Base-by-base conservation (phyloP, 306 rosid species). In the Erythrophleum fordii region DNA sequence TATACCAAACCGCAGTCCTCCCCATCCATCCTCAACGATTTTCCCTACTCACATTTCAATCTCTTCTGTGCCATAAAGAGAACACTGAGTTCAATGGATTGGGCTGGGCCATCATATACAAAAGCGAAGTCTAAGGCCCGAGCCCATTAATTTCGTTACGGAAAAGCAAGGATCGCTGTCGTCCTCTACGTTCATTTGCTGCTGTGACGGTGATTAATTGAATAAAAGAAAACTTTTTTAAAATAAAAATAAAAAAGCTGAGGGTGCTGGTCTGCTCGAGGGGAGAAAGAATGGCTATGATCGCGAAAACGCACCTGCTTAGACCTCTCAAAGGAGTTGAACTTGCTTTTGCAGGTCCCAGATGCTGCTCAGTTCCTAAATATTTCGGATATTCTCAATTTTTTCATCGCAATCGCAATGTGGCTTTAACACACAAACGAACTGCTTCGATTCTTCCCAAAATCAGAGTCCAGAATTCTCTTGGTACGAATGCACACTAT, bases 1-100 rank as follows among this genome's bases (percentile, higher is more conserved):
- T 94, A 94, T 35, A 94, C 97, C 34, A 86, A 94, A 37, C 86
- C 90, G 11, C 72, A 74, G 34, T 55, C 70, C 29, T 51, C 16
- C 29, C 35, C 87, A 39, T 76, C 83, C 91, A 80, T 89, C 82
- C 42, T 76, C 72, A 22, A 12, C 59, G 22, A 56, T 1, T 41
- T 68, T 39, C 17, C 53, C 20, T 0, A 5, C 18, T 12, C 52
- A 0, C 31, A 8, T 16, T 31, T 34, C 14, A 34, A 46, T 46
- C 17, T 5, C 31, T 2, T 5, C 20, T 26, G 29, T 6, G 8
- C 22, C 34, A 65, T 4, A 0, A n/a, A 17, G 3, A 1, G 1
- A 11, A 25, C 11, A 0, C 41, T 10, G 72, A 37, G 52, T n/a
- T 41, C 11, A 9, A 9, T 67, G 5, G 11, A n/a, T 66, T 67